A percentile compares a stretch with the other conserved stretches of the same genome.
Conservation (phyloP, 352 stramenopile genomes). For the Albugo candida region DNA sequence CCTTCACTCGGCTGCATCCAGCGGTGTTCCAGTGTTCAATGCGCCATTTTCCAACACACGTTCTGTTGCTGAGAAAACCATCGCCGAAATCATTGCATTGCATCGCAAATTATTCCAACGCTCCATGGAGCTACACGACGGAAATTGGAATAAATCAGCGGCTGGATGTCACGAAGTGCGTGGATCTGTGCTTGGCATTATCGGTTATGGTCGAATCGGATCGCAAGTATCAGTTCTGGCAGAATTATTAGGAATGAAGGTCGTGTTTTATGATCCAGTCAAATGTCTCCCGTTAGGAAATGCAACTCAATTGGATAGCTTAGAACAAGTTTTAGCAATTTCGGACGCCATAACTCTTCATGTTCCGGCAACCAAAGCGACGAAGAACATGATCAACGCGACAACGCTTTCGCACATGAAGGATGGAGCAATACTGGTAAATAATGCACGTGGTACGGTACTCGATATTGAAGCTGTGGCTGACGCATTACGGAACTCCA, state of each 20-base stretch:
- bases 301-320: conserved; percentile 63
- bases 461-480: conserved; percentile 88
- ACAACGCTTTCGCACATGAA: conserved; percentile 83
- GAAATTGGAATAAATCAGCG: conserved; percentile 63
- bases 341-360: conserved; percentile 91
- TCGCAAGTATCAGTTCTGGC: conserved; percentile 67
- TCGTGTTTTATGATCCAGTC: conserved; percentile 87
- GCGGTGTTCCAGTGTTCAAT: conserved; percentile 68
- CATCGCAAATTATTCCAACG: conserved; percentile 68
- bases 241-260: conserved; percentile 84
- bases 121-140: conserved; percentile 52
- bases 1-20: conserved; percentile 26
- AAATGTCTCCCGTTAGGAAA: conserved; percentile 57
- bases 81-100: conserved; percentile 61
- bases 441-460: conserved; percentile 89
- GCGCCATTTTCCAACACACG: conserved; percentile 74
- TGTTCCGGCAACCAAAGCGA: conserved; percentile 85
- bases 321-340: conserved; percentile 64
- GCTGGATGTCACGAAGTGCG: conserved; percentile 63
- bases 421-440: conserved; percentile 82
- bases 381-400: conserved; percentile 84
- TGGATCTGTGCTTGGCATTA: conserved; percentile 57
- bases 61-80: conserved; percentile 68
- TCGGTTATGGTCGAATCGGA: conserved; percentile 66
- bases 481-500: conserved; percentile 71